These are phyloP conservation scores for Hypoxylon sp. DNA, from an alignment of 2,329 filamentous ascomycete genomes.

Conservation along the genomic window DNA sequence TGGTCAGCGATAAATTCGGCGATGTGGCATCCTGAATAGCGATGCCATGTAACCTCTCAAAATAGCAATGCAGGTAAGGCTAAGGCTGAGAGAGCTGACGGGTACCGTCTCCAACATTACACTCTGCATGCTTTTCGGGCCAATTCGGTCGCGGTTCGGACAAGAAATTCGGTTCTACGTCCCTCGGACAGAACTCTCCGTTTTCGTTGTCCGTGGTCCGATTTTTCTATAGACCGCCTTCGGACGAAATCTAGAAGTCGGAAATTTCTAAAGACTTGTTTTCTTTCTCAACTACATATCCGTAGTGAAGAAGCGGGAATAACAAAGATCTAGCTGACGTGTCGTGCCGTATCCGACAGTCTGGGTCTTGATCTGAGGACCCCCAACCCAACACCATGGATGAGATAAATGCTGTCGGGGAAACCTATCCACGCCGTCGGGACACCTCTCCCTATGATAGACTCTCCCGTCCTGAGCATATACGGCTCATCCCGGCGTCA, in stretches of 20 bases:
- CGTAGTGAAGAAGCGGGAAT: not conserved
- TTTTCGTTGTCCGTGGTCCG: conserved; percentile 6
- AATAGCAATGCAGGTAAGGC: conserved; percentile 41
- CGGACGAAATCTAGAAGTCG: not conserved
- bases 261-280: not conserved
- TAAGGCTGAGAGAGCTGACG: conserved; percentile 40
- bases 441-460: conserved; percentile 34
- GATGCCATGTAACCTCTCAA: conserved; percentile 34
- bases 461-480: conserved; percentile 20
- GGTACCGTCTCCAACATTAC: conserved; percentile 16
- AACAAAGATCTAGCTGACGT: conserved; percentile 22
- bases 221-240: not conserved
- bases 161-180: conserved; percentile 9
- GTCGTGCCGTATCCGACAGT: conserved; percentile 39
- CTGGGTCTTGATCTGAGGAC: conserved; percentile 32
- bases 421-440: conserved; percentile 34
- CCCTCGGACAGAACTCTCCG: conserved; percentile 9
- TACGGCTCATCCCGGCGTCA: conserved; percentile 36
- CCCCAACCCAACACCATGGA: conserved; percentile 41
- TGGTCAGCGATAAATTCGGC: conserved; percentile 36
- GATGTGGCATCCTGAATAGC: conserved; percentile 13
- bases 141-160: conserved; percentile 9
- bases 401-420: conserved; percentile 28
- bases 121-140: conserved; percentile 4
- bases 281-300: not conserved